Percentiles rank a stretch among this genome's conserved stretches.
Conservation (phyloP, 2,329 filamentous ascomycete species). For the Chrysosporium queenslandicum region DNA sequence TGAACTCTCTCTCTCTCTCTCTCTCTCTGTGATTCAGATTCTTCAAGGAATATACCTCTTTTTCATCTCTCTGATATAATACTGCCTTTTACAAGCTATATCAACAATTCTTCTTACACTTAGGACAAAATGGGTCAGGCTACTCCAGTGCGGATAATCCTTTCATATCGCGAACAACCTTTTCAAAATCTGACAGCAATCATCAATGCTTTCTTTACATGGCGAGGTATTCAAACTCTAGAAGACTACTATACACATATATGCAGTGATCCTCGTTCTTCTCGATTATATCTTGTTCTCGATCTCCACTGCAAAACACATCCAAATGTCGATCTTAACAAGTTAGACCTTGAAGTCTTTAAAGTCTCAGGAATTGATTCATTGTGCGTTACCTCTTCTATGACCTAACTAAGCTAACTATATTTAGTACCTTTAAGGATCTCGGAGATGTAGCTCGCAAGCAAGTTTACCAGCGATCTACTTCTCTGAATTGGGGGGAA, state of each 20-base stretch:
- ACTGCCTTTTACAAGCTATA: conserved; percentile 15
- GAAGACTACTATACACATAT: conserved; percentile 22
- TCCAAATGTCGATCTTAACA: conserved; percentile 21
- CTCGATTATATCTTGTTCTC: conserved; percentile 25
- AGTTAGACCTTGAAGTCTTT: conserved; percentile 23
- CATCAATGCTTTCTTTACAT: conserved; percentile 16
- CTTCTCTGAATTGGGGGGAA: conserved; percentile 21
- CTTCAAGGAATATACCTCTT: conserved; percentile 11
- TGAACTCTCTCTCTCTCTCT: too few species aligned
- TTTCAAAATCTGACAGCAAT: conserved; percentile 15
- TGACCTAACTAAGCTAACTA: conserved; percentile 14
- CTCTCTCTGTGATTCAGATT: conserved; percentile 13
- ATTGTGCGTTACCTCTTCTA: conserved; percentile 18
- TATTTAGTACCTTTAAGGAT: conserved; percentile 16
- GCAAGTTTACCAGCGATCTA: conserved; percentile 18
- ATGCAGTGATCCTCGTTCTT: conserved; percentile 21
- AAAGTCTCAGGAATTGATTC: conserved; percentile 21
- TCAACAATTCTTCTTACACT: conserved; percentile 15
- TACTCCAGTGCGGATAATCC: conserved; percentile 16
- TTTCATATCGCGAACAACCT: conserved; percentile 15
- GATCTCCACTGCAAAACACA: conserved; percentile 24
- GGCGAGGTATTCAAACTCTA: conserved; percentile 16
- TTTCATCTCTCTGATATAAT: conserved; percentile 16
- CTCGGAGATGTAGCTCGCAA: conserved; percentile 16
- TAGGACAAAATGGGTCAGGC: conserved; percentile 14